phyloP scores from a whole-genome alignment of 202 grass and related monocot genomes.

The Setaria italica region DNA sequence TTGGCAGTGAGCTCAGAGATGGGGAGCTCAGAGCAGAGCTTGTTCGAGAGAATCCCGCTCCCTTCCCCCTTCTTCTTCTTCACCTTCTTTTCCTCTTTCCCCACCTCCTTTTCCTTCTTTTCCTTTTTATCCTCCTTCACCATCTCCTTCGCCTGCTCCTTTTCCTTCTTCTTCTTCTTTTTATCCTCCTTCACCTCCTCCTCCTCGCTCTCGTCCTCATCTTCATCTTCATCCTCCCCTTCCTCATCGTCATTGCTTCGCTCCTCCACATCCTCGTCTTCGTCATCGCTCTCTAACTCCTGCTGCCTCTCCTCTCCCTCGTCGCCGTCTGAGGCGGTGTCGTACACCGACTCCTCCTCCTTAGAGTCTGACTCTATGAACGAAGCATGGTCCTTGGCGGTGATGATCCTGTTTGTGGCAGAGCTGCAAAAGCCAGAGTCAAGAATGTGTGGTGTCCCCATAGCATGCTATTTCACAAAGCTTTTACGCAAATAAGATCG shows the following conservation, averaged over 20 bases:
- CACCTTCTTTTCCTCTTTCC: constrained; percentile 13
- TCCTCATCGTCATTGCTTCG: neutral
- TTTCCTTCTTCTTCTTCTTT: constrained; percentile 42
- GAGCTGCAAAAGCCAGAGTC: no score
- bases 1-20: constrained; percentile 76
- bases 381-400: no score
- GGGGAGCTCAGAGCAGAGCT: constrained; percentile 78
- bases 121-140: neutral
- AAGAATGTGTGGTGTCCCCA: no score
- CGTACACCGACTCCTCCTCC: constrained; percentile 39
- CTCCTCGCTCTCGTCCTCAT: constrained; percentile 18
- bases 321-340: constrained; percentile 40
- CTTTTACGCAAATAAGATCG: no score
- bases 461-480: no score
- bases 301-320: constrained; percentile 33
- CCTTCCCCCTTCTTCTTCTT: constrained; percentile 52
- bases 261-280: neutral
- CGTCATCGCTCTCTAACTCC: constrained; percentile 25
- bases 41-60: constrained; percentile 74
- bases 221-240: constrained; percentile 4
- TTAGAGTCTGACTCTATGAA: constrained; percentile 51
- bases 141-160: constrained; percentile 9
- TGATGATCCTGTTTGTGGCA: no score
- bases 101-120: constrained; percentile 32
- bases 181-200: constrained; percentile 1